Evolutionary conservation across 768 basidiomycete genomes (phyloP).

Genomic region (Cubamyces lactineus): DNA sequence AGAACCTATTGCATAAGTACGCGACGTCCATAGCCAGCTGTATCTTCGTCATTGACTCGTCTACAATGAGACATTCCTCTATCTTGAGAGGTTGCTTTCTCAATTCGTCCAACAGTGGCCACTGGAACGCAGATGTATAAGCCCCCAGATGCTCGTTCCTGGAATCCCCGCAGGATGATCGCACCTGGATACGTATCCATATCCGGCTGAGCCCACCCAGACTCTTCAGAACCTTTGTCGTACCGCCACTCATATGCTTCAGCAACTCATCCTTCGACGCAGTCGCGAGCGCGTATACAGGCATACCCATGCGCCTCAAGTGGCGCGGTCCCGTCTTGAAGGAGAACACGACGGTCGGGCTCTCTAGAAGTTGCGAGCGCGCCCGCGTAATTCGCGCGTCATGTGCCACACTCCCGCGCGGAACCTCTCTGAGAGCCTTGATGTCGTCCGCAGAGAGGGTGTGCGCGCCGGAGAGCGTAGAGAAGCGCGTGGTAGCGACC

Average conservation of each 20-base stretch:
- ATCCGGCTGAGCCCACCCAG: constrained; percentile 3
- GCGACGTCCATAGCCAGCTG: constrained; percentile 17
- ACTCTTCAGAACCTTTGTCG: constrained; percentile 7
- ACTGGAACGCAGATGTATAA: not conserved
- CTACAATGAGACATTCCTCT: constrained; percentile 15
- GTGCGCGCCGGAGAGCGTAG: constrained; percentile 15
- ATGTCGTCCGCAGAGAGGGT: constrained; percentile 1
- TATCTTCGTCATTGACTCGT: not conserved
- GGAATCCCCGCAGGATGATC: not conserved
- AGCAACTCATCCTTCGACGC: constrained; percentile 9
- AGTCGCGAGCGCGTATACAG: constrained; percentile 17
- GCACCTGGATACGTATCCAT: constrained; percentile 12
- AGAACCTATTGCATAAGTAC: constrained; percentile 12
- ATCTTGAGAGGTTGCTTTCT: not conserved
- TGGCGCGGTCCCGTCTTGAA: constrained; percentile 6
- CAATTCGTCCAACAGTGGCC: constrained; percentile 6
- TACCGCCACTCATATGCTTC: constrained; percentile 2
- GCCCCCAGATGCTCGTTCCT: no score
- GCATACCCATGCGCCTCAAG: constrained; percentile 9
- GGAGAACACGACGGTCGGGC: constrained; percentile 14
- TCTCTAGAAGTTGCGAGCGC: constrained; percentile 1
- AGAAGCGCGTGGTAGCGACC: constrained; percentile 9
- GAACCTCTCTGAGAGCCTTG: constrained; percentile 13
- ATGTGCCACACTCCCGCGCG: not conserved
- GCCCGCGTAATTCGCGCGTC: constrained; percentile 15